Evolutionary conservation across 305 asterid species (phyloP).

Genomic region (Lippia alba): DNA sequence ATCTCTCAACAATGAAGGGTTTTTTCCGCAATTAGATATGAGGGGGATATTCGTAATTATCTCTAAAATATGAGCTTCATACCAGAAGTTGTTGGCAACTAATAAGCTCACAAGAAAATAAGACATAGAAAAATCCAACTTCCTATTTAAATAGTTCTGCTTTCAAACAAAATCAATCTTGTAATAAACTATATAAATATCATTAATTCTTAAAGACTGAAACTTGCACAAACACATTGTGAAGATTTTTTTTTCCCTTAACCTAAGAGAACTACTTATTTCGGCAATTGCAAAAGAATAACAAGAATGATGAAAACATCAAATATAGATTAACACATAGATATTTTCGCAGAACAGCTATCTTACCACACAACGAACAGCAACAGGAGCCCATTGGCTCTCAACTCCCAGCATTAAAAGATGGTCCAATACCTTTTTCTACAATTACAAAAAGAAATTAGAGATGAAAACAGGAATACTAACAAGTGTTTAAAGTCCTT

Average conservation of each 20-base stretch:
- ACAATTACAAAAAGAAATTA: constrained; percentile 37
- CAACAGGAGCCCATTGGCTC: constrained; percentile 97
- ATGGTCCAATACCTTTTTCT: constrained; percentile 87
- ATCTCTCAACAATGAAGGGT: too few relatives aligned
- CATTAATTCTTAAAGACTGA: background rate
- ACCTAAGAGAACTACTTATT: constrained; percentile 1
- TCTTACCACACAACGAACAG: constrained; percentile 90
- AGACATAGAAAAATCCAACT: background rate
- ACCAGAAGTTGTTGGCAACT: constrained; percentile 1
- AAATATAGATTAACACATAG: background rate
- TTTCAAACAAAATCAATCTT: constrained; percentile 4
- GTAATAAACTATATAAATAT: background rate
- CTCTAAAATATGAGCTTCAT: constrained; percentile 4
- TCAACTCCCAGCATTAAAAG: constrained; percentile 94
- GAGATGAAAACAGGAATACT: constrained; percentile 12
- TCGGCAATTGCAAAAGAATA: constrained; percentile 10
- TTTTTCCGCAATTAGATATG: too few relatives aligned
- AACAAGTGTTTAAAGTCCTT: constrained; percentile 1
- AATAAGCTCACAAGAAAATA: background rate
- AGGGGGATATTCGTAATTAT: too few relatives aligned
- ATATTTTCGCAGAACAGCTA: constrained; percentile 26
- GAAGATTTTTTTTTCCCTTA: background rate
- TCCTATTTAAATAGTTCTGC: background rate
- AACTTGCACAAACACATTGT: constrained; percentile 16
- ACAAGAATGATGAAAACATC: background rate